Percentiles rank a stretch among this genome's conserved stretches.
phyloP scores from a whole-genome alignment of 768 basidiomycete species.

The Trametes punicea region DNA sequence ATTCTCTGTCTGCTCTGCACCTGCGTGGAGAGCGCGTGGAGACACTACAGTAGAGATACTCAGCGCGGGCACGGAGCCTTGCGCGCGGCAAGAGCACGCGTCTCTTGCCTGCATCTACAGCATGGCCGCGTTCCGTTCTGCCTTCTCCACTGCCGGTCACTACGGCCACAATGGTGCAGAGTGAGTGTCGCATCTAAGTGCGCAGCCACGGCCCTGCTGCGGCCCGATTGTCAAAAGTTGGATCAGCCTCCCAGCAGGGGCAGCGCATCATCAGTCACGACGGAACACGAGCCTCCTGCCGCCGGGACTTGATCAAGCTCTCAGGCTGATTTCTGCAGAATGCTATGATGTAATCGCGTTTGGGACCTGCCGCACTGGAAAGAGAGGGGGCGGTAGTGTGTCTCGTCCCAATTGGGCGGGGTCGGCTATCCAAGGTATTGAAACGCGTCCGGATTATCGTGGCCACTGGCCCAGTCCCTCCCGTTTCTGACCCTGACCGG shows the following conservation, averaged over 20 bases:
- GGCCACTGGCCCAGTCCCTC: slow-evolving; percentile 8
- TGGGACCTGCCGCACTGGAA: not conserved
- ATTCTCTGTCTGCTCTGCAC: not conserved
- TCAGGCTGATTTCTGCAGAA: slow-evolving; percentile 7
- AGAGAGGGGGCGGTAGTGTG: not conserved
- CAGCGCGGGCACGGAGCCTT: not conserved
- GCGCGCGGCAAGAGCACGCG: not conserved
- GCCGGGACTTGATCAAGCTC: slow-evolving; percentile 12
- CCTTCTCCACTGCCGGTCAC: not conserved
- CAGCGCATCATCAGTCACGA: not conserved
- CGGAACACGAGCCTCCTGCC: not conserved
- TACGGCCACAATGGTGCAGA: slow-evolving; percentile 1
- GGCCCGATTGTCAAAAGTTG: not conserved
- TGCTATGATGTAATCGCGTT: slow-evolving; percentile 10
- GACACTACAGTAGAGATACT: not conserved
- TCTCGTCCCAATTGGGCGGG: slow-evolving; percentile 2
- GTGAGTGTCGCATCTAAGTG: not conserved
- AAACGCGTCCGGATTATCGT: slow-evolving; percentile 15
- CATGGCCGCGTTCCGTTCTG: not conserved
- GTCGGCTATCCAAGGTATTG: slow-evolving; percentile 14
- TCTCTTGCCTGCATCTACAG: not conserved
- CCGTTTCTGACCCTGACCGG: slow-evolving; percentile 10
- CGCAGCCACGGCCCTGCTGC: slow-evolving; percentile 8
- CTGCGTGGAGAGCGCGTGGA: not conserved
- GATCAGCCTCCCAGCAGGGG: not conserved